These are phyloP conservation scores for Mycena kentingensis DNA, from an alignment of 768 basidiomycete genomes.

Conservation along the genomic window DNA sequence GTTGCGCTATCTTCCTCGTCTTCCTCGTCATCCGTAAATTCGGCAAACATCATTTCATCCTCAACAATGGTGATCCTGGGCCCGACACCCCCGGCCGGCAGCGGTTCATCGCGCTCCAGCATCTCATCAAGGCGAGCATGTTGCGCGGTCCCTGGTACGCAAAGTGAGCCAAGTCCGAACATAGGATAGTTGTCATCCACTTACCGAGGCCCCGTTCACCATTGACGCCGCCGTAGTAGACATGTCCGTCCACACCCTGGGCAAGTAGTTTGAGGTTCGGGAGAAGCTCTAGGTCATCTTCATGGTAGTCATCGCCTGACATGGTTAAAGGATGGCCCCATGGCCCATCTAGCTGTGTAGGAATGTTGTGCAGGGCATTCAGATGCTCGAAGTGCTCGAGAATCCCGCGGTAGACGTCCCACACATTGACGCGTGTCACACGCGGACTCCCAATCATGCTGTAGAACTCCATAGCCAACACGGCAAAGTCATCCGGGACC, in stretches of 20 bases:
- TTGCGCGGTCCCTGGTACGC: not conserved
- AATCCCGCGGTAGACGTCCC: not conserved
- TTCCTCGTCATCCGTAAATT: not conserved
- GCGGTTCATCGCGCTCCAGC: not conserved
- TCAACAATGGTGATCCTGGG: not conserved
- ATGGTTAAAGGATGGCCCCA: not conserved
- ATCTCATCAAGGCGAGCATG: not conserved
- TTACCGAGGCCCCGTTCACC: not conserved
- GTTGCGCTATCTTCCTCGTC: too few relatives aligned
- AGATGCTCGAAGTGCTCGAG: constrained; percentile 1
- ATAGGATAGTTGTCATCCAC: not conserved
- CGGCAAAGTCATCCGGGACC: too few relatives aligned
- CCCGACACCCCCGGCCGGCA: too few relatives aligned
- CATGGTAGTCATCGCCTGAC: not conserved
- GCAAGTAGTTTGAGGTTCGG: not conserved
- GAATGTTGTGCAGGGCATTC: not conserved
- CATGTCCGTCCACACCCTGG: not conserved
- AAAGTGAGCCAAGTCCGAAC: not conserved
- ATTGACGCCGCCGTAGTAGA: not conserved
- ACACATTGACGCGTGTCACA: not conserved
- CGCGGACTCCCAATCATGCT: too few relatives aligned
- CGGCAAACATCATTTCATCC: not conserved
- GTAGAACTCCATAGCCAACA: too few relatives aligned
- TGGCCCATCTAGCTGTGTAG: not conserved
- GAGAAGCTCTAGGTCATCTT: not conserved